Evolutionary conservation across 177 flowering plant genomes (phyloP).

Genomic region (Vitis hybrid): DNA sequence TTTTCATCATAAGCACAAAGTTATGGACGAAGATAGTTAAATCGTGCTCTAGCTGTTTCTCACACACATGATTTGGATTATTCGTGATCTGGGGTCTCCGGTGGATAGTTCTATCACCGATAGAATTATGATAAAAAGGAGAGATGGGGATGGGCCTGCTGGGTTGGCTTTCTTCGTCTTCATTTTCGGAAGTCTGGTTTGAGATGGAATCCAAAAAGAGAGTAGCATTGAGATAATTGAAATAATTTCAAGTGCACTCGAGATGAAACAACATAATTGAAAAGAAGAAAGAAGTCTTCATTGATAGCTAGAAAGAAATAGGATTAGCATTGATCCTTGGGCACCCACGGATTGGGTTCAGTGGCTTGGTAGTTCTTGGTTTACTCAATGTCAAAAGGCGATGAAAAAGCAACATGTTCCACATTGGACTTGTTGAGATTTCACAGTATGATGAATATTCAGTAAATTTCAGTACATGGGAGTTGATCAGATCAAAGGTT

Average conservation of each 20-base stretch:
- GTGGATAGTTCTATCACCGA: slow-evolving; percentile 14
- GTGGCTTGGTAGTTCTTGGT: too few relatives aligned
- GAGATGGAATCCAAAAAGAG: neutral
- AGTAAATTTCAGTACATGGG: too few relatives aligned
- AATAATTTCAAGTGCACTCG: neutral
- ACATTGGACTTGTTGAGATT: too few relatives aligned
- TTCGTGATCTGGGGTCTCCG: slow-evolving; percentile 61
- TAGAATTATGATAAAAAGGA: slow-evolving; percentile 20
- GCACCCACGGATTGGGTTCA: too few relatives aligned
- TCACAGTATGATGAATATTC: too few relatives aligned
- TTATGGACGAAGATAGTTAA: slow-evolving; percentile 54
- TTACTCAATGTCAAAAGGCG: too few relatives aligned
- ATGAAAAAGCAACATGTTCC: too few relatives aligned
- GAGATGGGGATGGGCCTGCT: neutral
- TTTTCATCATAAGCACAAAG: slow-evolving; percentile 69
- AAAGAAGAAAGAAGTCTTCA: too few relatives aligned
- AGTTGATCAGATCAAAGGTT: too few relatives aligned
- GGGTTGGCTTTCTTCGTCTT: slow-evolving; percentile 24
- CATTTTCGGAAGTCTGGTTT: neutral
- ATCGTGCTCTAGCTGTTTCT: slow-evolving; percentile 48
- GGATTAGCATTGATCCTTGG: neutral
- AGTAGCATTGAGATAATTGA: neutral
- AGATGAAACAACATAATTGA: too few relatives aligned
- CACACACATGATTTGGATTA: slow-evolving; percentile 43
- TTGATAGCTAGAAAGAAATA: neutral